phyloP scores from a whole-genome alignment of 2,329 filamentous ascomycete species.

The Aspergillus neotritici region DNA sequence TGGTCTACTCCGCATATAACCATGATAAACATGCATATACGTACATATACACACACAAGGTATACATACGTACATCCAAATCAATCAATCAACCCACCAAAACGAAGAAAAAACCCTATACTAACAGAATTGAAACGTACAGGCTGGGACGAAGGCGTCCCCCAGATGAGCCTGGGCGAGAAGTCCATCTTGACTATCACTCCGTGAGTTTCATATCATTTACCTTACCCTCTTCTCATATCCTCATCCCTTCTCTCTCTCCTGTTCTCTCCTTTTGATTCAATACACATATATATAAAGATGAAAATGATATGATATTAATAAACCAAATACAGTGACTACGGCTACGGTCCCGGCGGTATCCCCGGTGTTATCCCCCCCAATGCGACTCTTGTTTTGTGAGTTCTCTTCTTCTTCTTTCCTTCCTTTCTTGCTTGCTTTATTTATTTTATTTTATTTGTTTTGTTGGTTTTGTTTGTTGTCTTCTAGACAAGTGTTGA shows the following conservation, averaged over 20 bases:
- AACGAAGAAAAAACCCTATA: not conserved
- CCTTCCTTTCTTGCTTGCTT: not conserved
- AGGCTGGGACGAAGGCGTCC: conserved; percentile 80
- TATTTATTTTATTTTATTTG: too few relatives aligned
- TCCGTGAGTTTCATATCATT: conserved; percentile 48
- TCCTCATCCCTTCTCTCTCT: not conserved
- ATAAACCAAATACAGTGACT: conserved; percentile 26
- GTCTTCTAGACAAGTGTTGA: not conserved
- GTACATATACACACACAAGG: too few relatives aligned
- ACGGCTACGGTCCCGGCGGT: conserved; percentile 47
- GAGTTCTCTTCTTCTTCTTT: conserved; percentile 43
- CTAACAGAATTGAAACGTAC: not conserved
- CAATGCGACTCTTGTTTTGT: conserved; percentile 76
- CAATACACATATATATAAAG: too few relatives aligned
- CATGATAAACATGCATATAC: too few relatives aligned
- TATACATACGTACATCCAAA: too few relatives aligned
- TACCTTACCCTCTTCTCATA: not conserved
- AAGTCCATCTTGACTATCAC: conserved; percentile 79
- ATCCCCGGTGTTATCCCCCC: conserved; percentile 73
- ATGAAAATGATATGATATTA: conserved; percentile 1
- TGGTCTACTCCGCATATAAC: too few relatives aligned
- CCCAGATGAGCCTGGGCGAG: conserved; percentile 83
- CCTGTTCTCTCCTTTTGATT: conserved; percentile 1
- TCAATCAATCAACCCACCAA: too few relatives aligned
- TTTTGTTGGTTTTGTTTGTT: conserved; percentile 1